These are phyloP conservation scores for Pichia kudriavzevii DNA, from an alignment of 1,139 yeast genomes.

Conservation along the genomic window DNA sequence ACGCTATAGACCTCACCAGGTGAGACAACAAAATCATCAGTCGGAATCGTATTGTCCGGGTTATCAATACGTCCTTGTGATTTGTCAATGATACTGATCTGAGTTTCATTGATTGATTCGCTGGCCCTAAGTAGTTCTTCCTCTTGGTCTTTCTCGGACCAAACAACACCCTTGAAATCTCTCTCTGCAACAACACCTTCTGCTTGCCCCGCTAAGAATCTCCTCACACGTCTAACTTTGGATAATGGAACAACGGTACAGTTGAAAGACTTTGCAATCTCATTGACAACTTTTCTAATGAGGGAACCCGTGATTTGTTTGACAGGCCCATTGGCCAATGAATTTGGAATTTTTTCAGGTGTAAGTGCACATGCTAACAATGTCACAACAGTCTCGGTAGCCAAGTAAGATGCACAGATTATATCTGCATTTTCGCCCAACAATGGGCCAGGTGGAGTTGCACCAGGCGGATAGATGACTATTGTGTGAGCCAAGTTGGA, in stretches of 20 bases:
- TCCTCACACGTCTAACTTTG: constrained; percentile 80
- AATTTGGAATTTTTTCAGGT: constrained; percentile 62
- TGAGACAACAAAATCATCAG: constrained; percentile 64
- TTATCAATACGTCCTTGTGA: constrained; percentile 28
- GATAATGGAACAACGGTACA: constrained; percentile 89
- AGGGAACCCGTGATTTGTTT: constrained; percentile 50
- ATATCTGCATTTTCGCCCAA: constrained; percentile 86
- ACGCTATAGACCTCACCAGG: constrained; percentile 85
- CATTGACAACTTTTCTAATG: constrained; percentile 71
- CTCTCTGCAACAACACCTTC: constrained; percentile 86
- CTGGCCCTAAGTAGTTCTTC: constrained; percentile 43
- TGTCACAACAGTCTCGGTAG: constrained; percentile 72
- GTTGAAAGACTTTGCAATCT: constrained; percentile 70
- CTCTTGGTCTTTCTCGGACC: constrained; percentile 85
- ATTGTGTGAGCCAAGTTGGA: constrained; percentile 80
- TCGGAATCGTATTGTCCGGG: constrained; percentile 48
- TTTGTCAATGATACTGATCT: constrained; percentile 33
- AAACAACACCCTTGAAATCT: constrained; percentile 86
- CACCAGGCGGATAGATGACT: constrained; percentile 67
- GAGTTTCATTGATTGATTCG: constrained; percentile 28
- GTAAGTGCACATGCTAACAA: constrained; percentile 66
- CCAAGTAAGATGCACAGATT: constrained; percentile 79
- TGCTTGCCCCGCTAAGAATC: constrained; percentile 93
- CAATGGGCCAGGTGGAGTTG: constrained; percentile 61
- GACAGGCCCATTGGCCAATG: neutral